A percentile compares a stretch with the other conserved stretches of the same genome.
phyloP scores from a whole-genome alignment of 441 rosid genomes.

The Pelargonium cotyledonis region DNA sequence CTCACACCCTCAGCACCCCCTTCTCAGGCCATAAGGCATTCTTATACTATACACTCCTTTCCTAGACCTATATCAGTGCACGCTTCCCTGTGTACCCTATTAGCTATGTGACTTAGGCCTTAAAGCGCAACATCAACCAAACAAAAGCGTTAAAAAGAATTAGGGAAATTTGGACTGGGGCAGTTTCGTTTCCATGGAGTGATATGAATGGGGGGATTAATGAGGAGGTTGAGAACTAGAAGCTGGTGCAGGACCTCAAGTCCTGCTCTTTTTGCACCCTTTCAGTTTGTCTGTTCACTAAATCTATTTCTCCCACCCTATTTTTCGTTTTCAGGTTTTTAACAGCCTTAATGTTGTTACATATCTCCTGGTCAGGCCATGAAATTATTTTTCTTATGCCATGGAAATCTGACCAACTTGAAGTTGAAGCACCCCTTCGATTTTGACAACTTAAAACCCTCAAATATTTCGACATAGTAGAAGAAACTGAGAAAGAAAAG shows the following conservation, averaged over 20 bases:
- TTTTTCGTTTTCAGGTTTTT: not conserved
- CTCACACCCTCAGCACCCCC: no score
- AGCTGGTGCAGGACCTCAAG: not conserved
- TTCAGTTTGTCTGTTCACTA: not conserved
- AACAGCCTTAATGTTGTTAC: not conserved
- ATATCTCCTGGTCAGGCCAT: not conserved
- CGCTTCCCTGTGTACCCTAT: no score
- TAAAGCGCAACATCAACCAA: no score
- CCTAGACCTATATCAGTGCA: no score
- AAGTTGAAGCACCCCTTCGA: conserved; percentile 1
- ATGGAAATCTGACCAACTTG: not conserved
- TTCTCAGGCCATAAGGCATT: no score
- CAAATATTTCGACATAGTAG: not conserved
- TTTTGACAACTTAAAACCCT: conserved; percentile 12
- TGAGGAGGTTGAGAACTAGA: not conserved
- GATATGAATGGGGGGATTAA: not conserved
- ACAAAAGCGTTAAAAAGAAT: no score
- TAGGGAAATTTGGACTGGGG: no score
- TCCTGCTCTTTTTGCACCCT: not conserved
- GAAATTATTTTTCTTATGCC: not conserved
- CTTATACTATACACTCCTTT: no score
- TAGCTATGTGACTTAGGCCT: no score
- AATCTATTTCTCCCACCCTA: not conserved
- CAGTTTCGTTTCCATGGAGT: not conserved
- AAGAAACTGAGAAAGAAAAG: conserved; percentile 6